Evolutionary conservation across 2,329 filamentous ascomycete genomes (phyloP).

Genomic region (Huntiella omanensis): DNA sequence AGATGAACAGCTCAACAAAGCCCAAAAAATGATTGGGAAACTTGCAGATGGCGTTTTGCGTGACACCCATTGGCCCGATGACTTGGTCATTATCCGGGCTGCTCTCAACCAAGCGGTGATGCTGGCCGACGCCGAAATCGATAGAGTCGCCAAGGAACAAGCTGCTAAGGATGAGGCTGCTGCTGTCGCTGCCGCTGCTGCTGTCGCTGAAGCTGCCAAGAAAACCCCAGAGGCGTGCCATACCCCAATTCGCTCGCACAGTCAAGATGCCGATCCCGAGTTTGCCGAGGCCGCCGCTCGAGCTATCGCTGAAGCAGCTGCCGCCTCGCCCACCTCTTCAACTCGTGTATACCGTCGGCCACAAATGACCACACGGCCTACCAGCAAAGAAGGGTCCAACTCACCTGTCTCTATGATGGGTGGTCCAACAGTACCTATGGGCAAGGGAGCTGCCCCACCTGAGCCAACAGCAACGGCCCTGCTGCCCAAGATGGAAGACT

Average conservation of each 20-base stretch:
- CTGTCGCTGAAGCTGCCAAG: background rate
- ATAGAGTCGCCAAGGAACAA: background rate
- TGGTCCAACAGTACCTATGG: background rate
- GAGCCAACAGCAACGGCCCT: slow-evolving; percentile 9
- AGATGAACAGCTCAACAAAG: slow-evolving; percentile 9
- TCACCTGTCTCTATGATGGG: no score
- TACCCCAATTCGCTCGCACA: background rate
- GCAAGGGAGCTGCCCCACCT: slow-evolving; percentile 5
- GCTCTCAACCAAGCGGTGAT: background rate
- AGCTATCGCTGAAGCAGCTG: background rate
- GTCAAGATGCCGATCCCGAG: no score
- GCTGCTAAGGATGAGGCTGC: background rate
- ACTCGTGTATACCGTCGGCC: slow-evolving; percentile 4
- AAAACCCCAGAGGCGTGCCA: background rate
- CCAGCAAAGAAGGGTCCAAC: background rate
- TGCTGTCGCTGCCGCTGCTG: background rate
- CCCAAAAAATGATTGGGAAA: slow-evolving; percentile 4
- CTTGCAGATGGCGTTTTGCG: slow-evolving; percentile 8
- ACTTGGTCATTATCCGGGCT: background rate
- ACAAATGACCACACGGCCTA: slow-evolving; percentile 1
- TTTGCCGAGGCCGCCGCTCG: no score
- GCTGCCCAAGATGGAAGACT: slow-evolving; percentile 7
- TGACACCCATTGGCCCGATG: slow-evolving; percentile 5
- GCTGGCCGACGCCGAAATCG: background rate
- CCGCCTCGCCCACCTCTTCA: background rate